Evolutionary conservation across 148 eudicot species (phyloP).

Genomic region (Persicaria tinctoria): DNA sequence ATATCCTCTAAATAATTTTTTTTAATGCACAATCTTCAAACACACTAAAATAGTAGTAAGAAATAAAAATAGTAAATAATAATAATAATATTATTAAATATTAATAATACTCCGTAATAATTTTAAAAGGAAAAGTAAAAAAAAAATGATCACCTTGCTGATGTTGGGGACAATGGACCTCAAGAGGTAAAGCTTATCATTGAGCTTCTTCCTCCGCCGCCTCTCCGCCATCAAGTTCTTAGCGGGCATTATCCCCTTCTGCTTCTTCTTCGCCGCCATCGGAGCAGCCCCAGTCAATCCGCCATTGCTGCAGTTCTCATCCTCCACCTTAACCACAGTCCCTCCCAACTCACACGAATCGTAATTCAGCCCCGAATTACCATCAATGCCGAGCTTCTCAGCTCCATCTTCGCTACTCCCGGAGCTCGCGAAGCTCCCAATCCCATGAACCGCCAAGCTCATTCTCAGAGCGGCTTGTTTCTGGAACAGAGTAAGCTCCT

Average conservation of each 20-base stretch:
- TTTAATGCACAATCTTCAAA: too few species aligned
- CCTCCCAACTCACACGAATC: conserved; percentile 34
- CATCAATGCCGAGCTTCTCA: conserved; percentile 26
- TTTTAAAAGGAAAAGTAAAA: neutral
- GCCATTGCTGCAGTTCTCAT: neutral
- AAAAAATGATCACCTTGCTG: conserved; percentile 38
- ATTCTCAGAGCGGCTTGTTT: conserved; percentile 18
- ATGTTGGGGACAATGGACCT: conserved; percentile 76
- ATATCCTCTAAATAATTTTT: too few species aligned
- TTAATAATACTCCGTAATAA: neutral
- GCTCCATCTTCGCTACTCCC: conserved; percentile 11
- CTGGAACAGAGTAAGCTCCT: conserved; percentile 35
- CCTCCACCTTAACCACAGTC: conserved; percentile 13
- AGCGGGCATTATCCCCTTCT: conserved; percentile 54
- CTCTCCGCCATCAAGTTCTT: conserved; percentile 76
- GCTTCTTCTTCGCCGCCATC: neutral
- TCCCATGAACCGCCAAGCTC: neutral
- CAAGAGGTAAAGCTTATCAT: conserved; percentile 67
- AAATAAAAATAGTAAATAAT: too few species aligned
- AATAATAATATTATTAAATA: too few species aligned
- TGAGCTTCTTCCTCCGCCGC: conserved; percentile 65
- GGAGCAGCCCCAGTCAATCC: conserved; percentile 23
- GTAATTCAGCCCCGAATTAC: conserved; percentile 21
- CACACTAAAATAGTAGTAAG: too few species aligned
- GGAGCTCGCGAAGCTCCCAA: conserved; percentile 8